A percentile compares a stretch with the other conserved stretches of the same genome.
phyloP scores from a whole-genome alignment of 1,284 basidiomycete species.

The Sphagnurus paluster region DNA sequence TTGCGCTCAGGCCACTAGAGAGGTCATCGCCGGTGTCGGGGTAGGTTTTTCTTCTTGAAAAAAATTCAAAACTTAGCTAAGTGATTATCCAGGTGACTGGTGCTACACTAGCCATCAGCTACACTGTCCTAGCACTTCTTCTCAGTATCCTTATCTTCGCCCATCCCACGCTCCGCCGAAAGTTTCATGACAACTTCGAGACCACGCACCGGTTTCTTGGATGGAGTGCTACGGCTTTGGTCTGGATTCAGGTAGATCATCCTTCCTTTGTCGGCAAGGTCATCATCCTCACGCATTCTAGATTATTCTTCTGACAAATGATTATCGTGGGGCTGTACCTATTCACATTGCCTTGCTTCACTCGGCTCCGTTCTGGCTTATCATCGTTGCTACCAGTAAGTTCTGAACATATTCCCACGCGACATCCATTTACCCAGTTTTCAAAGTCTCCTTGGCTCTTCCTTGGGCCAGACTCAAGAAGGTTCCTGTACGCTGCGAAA shows the following conservation, averaged over 20 bases:
- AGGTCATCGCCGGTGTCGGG: constrained; percentile 31
- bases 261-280: background rate
- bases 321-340: constrained; percentile 40
- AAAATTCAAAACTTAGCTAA: background rate
- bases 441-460: constrained; percentile 51
- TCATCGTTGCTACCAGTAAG: constrained; percentile 47
- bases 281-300: background rate
- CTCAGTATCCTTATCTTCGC: constrained; percentile 51
- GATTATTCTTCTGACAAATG: constrained; percentile 42
- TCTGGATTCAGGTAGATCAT: constrained; percentile 50
- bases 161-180: constrained; percentile 45
- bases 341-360: constrained; percentile 44
- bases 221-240: constrained; percentile 53
- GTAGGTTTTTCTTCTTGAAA: background rate
- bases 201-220: constrained; percentile 57
- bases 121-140: constrained; percentile 49
- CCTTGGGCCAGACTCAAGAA: constrained; percentile 57
- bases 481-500: constrained; percentile 51
- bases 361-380: constrained; percentile 54
- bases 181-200: constrained; percentile 54
- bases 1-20: constrained; percentile 52
- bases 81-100: constrained; percentile 31
- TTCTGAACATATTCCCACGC: background rate
- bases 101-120: constrained; percentile 52
- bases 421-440: background rate